phyloP scores from a whole-genome alignment of 352 stramenopile genomes.

The Phytophthora brassicae region DNA sequence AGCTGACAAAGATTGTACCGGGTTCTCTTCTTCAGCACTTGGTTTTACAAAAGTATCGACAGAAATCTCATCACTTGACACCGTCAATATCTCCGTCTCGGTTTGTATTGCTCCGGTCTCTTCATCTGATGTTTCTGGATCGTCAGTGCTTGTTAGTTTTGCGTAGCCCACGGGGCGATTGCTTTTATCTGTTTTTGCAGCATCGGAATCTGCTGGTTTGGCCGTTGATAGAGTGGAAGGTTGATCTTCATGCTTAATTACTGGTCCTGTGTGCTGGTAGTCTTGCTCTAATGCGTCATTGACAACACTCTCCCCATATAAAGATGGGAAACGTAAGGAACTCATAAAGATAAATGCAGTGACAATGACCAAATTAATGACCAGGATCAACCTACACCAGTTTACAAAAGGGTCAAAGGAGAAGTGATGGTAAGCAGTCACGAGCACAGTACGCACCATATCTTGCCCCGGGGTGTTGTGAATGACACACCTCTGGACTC shows the following conservation, averaged over 20 bases:
- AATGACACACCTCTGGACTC: constrained; percentile 28
- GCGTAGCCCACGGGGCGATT: constrained; percentile 14
- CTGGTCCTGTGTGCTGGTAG: constrained; percentile 11
- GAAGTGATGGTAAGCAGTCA: background rate
- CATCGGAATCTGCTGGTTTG: constrained; percentile 1
- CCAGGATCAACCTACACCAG: constrained; percentile 40
- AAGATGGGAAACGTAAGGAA: constrained; percentile 47
- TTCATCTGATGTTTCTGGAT: constrained; percentile 3
- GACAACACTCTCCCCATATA: constrained; percentile 35
- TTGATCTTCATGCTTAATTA: constrained; percentile 20
- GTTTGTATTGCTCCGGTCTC: background rate
- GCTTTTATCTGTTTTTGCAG: constrained; percentile 6
- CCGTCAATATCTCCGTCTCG: constrained; percentile 1
- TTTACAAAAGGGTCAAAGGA: background rate
- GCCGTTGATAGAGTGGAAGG: background rate
- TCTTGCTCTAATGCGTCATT: constrained; percentile 41
- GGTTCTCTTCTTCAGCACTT: background rate
- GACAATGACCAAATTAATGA: constrained; percentile 50
- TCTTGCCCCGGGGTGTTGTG: constrained; percentile 25
- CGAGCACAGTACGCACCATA: constrained; percentile 26
- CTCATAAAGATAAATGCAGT: constrained; percentile 59
- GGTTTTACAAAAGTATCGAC: background rate
- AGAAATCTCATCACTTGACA: background rate
- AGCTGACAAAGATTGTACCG: background rate
- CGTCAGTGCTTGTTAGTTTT: constrained; percentile 21